phyloP scores from a whole-genome alignment of 257 asterid genomes.

The Salvia rosmarinus region DNA sequence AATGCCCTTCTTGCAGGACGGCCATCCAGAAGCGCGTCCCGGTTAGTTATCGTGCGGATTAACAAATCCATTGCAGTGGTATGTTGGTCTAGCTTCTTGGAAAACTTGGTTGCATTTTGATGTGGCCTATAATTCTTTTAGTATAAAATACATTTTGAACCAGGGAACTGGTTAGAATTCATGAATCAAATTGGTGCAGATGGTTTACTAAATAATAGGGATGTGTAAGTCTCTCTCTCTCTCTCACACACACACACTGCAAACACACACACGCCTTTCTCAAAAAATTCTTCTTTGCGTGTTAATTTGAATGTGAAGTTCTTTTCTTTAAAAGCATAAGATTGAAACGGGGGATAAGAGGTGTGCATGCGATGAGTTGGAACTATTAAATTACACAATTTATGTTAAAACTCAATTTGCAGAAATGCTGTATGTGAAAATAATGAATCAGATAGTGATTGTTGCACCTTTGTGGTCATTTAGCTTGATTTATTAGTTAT shows the following conservation, averaged over 20 bases:
- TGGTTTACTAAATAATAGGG: neutral
- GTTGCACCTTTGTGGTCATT: too few species aligned
- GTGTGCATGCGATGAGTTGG: too few species aligned
- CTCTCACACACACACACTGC: neutral
- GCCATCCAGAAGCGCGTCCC: slow-evolving; percentile 53
- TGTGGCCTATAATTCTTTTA: neutral
- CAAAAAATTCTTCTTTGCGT: neutral
- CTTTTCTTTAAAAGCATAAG: too few species aligned
- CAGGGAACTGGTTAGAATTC: slow-evolving; percentile 12
- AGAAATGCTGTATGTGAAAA: too few species aligned
- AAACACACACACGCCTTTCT: neutral
- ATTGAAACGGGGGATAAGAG: too few species aligned
- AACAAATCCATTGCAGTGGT: slow-evolving; percentile 7
- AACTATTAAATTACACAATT: too few species aligned
- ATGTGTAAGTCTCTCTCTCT: neutral
- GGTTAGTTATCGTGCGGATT: slow-evolving; percentile 40
- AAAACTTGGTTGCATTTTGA: neutral
- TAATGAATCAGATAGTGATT: too few species aligned
- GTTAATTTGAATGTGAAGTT: too few species aligned
- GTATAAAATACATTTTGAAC: slow-evolving; percentile 13
- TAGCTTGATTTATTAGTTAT: too few species aligned
- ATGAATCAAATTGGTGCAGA: slow-evolving; percentile 18
- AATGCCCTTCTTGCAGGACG: slow-evolving; percentile 85
- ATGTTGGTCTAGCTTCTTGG: neutral
- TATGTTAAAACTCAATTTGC: too few species aligned